phyloP scores from a whole-genome alignment of 2,329 filamentous ascomycete genomes.

The Ophiocordyceps camponoti-saundersi region DNA sequence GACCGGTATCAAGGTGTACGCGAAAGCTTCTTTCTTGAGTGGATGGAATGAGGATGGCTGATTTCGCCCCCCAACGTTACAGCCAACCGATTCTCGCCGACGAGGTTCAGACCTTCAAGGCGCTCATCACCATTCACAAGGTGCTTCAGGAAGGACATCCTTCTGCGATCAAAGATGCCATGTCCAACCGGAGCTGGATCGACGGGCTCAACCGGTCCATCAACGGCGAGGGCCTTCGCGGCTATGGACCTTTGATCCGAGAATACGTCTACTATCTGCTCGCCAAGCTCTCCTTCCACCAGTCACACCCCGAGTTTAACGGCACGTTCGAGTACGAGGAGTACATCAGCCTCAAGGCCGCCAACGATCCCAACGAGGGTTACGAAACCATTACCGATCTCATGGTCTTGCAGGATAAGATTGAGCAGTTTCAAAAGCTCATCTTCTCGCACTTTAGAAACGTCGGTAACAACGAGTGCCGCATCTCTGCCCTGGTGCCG shows the following conservation, averaged over 20 bases:
- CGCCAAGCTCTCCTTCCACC: constrained; percentile 90
- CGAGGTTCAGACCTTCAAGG: constrained; percentile 98
- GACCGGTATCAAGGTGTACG: constrained; percentile 95
- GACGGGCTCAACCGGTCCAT: constrained; percentile 80
- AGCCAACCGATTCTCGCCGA: constrained; percentile 96
- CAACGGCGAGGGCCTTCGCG: constrained; percentile 67
- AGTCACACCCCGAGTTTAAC: constrained; percentile 95
- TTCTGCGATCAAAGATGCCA: constrained; percentile 69
- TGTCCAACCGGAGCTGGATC: constrained; percentile 78
- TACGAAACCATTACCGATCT: constrained; percentile 93
- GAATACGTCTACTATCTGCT: constrained; percentile 96
- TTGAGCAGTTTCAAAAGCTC: constrained; percentile 95
- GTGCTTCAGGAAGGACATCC: constrained; percentile 95
- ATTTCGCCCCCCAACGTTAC: too few relatives aligned
- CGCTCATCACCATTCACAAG: constrained; percentile 92
- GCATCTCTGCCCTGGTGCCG: constrained; percentile 84
- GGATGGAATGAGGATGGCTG: neutral
- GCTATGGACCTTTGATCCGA: constrained; percentile 81
- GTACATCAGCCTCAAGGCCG: constrained; percentile 93
- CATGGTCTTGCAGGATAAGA: constrained; percentile 94
- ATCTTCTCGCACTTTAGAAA: constrained; percentile 93
- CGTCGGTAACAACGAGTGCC: constrained; percentile 86
- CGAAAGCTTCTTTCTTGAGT: constrained; percentile 10
- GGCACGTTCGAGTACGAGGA: constrained; percentile 98
- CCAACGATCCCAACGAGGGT: constrained; percentile 97